Evolutionary conservation across 805 yeast genomes (phyloP), one percentile per base, ranked within the genome.

Genomic region (Candida sonorensis): DNA sequence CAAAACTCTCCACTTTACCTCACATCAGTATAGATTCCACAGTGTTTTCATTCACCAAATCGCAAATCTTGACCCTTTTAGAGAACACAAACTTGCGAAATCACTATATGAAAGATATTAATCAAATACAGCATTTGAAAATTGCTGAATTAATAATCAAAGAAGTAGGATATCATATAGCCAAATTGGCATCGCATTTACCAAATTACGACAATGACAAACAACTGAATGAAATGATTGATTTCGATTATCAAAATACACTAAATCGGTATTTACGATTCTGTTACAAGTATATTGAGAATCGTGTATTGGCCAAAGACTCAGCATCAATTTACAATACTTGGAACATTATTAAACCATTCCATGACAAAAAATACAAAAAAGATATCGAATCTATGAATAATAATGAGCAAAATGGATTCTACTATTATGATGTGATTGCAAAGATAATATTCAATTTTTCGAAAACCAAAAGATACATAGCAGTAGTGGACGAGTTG

Each of bases 391-490:
- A 44, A 14, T 40, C 56, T 0, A 33, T 35, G 14, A 50, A 46
- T 26, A 57, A 59, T 31, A 53, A 52, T 28, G 27, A 36, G 4
- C 33, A 39, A 5, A 57, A 56, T 35, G 47, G 51, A 10, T 59
- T 39, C 25, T 53, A 51, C 23, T 57, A 46, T 36, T 55, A 54
- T 36, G 42, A 41, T 33, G 35, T 53, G 2, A 23, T 59, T 18
- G 41, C 55, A 0, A 46, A 45, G 14, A 24, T 59, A 25, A 44
- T 60, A 8, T 31, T 42, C 9, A 31, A 38, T 6, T 56, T 59
- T 23, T 51, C 61, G 10, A 55, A 51, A 31, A 51, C 47, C 23
- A 42, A 35, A 29, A 39, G 62, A 29, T 59, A 55, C 28, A 38
- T 48, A 10, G 13, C 19, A 3, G 26, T 56, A 17, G 53, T 59